phyloP scores from a whole-genome alignment of 2,329 filamentous ascomycete genomes.

The Sphaerulina vaccinii region DNA sequence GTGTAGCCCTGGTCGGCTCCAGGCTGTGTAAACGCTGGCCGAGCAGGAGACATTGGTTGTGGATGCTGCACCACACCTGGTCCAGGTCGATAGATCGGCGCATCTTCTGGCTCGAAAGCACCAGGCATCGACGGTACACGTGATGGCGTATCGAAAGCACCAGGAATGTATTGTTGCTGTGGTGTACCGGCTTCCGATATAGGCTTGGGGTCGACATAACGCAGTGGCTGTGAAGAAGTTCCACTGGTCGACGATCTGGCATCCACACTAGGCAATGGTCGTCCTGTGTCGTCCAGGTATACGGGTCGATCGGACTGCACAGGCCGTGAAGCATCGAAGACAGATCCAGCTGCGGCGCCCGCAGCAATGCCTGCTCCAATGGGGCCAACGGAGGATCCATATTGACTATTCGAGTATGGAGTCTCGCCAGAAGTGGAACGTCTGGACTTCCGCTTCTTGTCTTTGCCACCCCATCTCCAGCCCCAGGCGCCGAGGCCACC shows the following conservation, averaged over 20 bases:
- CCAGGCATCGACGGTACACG: conserved; percentile 34
- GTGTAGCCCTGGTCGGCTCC: conserved; percentile 16
- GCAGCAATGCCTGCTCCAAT: conserved; percentile 42
- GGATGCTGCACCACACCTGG: conserved; percentile 79
- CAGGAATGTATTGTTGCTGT: conserved; percentile 31
- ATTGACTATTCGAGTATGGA: conserved; percentile 23
- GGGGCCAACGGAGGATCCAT: conserved; percentile 37
- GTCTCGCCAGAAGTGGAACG: conserved; percentile 17
- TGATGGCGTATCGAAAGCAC: conserved; percentile 40
- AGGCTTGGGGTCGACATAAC: conserved; percentile 65
- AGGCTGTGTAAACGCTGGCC: conserved; percentile 32
- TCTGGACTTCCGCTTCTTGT: conserved; percentile 43
- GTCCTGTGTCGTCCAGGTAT: conserved; percentile 25
- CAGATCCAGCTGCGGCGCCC: conserved; percentile 43
- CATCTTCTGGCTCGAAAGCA: conserved; percentile 30
- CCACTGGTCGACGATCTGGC: conserved; percentile 36
- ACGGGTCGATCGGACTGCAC: conserved; percentile 17
- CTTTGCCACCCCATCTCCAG: conserved; percentile 59
- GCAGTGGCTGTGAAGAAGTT: conserved; percentile 53
- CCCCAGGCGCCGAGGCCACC: conserved; percentile 52
- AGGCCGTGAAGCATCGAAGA: conserved; percentile 41
- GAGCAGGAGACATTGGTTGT: conserved; percentile 70
- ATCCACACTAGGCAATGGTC: conserved; percentile 46
- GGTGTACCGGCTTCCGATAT: conserved; percentile 60
- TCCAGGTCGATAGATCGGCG: conserved; percentile 52